These are phyloP conservation scores for Conticribra weissflogii DNA, from an alignment of 108 stramenopile species.

Conservation along the genomic window DNA sequence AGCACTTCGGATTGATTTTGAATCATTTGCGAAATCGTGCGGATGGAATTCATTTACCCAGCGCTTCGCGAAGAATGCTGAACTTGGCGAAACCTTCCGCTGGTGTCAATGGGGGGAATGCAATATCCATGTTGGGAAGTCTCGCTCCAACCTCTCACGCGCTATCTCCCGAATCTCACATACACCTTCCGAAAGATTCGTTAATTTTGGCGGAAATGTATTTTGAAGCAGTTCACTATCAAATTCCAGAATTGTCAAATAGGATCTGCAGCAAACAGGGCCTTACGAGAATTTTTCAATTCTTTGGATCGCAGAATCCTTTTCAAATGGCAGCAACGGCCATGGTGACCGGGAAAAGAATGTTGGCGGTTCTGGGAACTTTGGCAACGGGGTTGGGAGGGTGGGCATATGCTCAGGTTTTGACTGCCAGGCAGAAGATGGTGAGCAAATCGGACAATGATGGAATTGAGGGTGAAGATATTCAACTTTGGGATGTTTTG, in stretches of 20 bases:
- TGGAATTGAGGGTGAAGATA: no score
- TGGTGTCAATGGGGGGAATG: conserved; percentile 10
- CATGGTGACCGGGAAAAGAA: conserved; percentile 4
- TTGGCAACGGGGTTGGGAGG: conserved; percentile 20
- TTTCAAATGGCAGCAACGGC: conserved; percentile 32
- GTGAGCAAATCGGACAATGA: no score
- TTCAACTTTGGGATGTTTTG: no score
- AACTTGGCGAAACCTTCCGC: conserved; percentile 6
- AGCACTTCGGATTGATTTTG: conserved; percentile 59
- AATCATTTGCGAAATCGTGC: conserved; percentile 55
- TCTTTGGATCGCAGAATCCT: conserved; percentile 46
- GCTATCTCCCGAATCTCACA: no score
- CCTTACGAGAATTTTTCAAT: conserved; percentile 17
- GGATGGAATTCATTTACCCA: conserved; percentile 27
- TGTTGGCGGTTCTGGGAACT: conserved; percentile 19
- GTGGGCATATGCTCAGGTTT: conserved; percentile 22
- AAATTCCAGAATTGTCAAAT: conserved; percentile 52
- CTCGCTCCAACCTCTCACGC: no score
- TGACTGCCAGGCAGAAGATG: background rate
- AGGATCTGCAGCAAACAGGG: conserved; percentile 30
- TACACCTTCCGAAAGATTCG: conserved; percentile 53
- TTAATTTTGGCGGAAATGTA: conserved; percentile 50
- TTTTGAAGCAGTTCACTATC: conserved; percentile 56
- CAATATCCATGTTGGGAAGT: no score
- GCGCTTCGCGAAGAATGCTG: background rate